Evolutionary conservation across 2,329 filamentous ascomycete species (phyloP).

Genomic region (Stagonosporopsis vannaccii): DNA sequence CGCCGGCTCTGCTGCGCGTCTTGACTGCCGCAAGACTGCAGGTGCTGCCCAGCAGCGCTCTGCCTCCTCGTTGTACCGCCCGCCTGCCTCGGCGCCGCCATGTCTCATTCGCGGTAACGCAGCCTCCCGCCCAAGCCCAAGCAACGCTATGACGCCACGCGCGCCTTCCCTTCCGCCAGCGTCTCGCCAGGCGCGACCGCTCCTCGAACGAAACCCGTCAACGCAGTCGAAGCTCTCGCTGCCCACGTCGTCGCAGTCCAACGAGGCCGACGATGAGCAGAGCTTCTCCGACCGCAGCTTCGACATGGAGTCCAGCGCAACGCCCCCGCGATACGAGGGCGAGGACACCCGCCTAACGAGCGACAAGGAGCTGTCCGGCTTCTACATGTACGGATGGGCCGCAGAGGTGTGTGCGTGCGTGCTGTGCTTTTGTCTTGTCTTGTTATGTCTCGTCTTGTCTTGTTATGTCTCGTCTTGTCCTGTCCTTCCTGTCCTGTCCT

Average conservation of each 20-base stretch:
- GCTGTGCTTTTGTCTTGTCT: neutral
- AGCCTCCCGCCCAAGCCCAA: conserved; percentile 36
- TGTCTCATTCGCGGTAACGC: conserved; percentile 16
- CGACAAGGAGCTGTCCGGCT: conserved; percentile 84
- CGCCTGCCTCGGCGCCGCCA: conserved; percentile 8
- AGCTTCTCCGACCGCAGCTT: conserved; percentile 41
- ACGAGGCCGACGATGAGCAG: conserved; percentile 56
- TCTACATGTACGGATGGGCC: conserved; percentile 96
- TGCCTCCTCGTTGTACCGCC: neutral
- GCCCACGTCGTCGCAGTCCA: conserved; percentile 46
- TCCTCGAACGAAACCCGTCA: conserved; percentile 42
- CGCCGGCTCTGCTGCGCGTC: neutral
- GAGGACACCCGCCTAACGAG: conserved; percentile 92
- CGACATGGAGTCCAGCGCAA: conserved; percentile 44
- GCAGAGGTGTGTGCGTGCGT: conserved; percentile 70
- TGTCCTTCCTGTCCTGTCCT: neutral
- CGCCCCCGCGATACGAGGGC: conserved; percentile 69
- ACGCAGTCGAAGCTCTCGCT: conserved; percentile 45
- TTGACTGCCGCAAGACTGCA: neutral
- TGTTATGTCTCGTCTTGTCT: neutral
- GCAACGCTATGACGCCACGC: conserved; percentile 39
- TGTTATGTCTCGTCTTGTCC: neutral
- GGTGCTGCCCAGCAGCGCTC: neutral
- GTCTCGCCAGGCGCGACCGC: conserved; percentile 34
- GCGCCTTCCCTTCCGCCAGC: conserved; percentile 17